phyloP scores from a whole-genome alignment of 108 stramenopile genomes.

The Skeletonema costatum region DNA sequence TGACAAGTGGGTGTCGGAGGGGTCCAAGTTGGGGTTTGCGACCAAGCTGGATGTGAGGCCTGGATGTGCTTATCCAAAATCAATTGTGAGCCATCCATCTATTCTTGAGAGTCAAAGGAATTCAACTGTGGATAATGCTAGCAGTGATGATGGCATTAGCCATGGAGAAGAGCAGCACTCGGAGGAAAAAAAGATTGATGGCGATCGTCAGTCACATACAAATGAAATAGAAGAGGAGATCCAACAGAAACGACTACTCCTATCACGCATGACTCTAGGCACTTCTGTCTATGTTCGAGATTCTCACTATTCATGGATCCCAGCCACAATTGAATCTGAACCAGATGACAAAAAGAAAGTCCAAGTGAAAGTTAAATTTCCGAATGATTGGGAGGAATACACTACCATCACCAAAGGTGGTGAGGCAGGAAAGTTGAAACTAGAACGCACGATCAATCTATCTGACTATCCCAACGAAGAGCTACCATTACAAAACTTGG shows the following conservation, averaged over 20 bases:
- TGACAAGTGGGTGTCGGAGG: slow-evolving; percentile 38
- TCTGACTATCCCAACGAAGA: slow-evolving; percentile 60
- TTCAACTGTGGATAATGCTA: background rate
- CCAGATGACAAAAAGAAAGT: slow-evolving; percentile 45
- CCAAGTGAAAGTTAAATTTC: slow-evolving; percentile 50
- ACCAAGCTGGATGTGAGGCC: slow-evolving; percentile 36
- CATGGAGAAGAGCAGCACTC: background rate
- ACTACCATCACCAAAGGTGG: slow-evolving; percentile 39
- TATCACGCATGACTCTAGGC: slow-evolving; percentile 13
- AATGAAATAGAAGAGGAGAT: background rate
- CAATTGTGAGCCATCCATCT: background rate
- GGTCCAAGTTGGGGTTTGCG: slow-evolving; percentile 35
- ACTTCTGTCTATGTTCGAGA: slow-evolving; percentile 67
- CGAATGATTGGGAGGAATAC: slow-evolving; percentile 54
- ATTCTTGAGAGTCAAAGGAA: background rate
- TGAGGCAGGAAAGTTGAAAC: background rate
- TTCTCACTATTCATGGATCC: slow-evolving; percentile 73
- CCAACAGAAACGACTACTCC: background rate
- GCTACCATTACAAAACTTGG: slow-evolving; percentile 69
- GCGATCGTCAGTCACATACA: background rate
- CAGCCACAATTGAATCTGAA: slow-evolving; percentile 60
- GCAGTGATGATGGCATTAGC: background rate
- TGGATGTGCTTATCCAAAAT: slow-evolving; percentile 21
- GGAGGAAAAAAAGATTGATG: background rate
- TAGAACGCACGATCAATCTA: slow-evolving; percentile 58